A percentile compares a stretch with the other conserved stretches of the same genome.
phyloP scores from a whole-genome alignment of 352 stramenopile genomes.

The Globisporangium parvum region DNA sequence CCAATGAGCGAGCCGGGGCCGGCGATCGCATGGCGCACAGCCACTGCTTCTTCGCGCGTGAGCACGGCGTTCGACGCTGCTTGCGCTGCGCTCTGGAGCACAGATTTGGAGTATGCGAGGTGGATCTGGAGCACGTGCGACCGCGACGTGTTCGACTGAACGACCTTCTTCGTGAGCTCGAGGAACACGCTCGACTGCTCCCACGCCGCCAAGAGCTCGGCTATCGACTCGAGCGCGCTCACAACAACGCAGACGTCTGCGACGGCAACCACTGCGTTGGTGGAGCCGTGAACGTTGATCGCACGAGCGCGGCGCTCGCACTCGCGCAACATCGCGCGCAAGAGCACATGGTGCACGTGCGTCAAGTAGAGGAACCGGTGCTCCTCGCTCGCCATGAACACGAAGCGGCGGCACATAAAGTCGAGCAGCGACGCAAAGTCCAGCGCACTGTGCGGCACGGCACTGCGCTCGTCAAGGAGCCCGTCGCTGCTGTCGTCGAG shows the following conservation, averaged over 20 bases:
- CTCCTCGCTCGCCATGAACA: slow-evolving; percentile 51
- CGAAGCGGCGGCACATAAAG: slow-evolving; percentile 62
- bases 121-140: slow-evolving; percentile 57
- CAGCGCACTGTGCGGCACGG: slow-evolving; percentile 18
- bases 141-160: slow-evolving; percentile 44
- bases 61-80: slow-evolving; percentile 50
- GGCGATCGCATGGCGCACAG: slow-evolving; percentile 58
- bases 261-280: slow-evolving; percentile 1
- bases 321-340: slow-evolving; percentile 20
- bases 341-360: slow-evolving; percentile 54
- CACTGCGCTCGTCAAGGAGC: slow-evolving; percentile 7
- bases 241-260: slow-evolving; percentile 36
- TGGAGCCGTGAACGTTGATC: slow-evolving; percentile 1
- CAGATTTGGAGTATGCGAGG: slow-evolving; percentile 42
- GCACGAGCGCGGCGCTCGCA: slow-evolving; percentile 12
- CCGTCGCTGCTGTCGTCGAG: background rate
- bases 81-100: slow-evolving; percentile 37
- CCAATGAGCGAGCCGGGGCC: slow-evolving; percentile 68
- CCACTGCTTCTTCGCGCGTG: slow-evolving; percentile 56
- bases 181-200: slow-evolving; percentile 68
- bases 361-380: slow-evolving; percentile 75
- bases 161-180: slow-evolving; percentile 52
- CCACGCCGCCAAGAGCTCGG: slow-evolving; percentile 37
- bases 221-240: slow-evolving; percentile 42
- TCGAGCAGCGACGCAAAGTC: slow-evolving; percentile 50